Evolutionary conservation across 2,329 filamentous ascomycete species (phyloP).

Genomic region (Intubia oerlemansii): DNA sequence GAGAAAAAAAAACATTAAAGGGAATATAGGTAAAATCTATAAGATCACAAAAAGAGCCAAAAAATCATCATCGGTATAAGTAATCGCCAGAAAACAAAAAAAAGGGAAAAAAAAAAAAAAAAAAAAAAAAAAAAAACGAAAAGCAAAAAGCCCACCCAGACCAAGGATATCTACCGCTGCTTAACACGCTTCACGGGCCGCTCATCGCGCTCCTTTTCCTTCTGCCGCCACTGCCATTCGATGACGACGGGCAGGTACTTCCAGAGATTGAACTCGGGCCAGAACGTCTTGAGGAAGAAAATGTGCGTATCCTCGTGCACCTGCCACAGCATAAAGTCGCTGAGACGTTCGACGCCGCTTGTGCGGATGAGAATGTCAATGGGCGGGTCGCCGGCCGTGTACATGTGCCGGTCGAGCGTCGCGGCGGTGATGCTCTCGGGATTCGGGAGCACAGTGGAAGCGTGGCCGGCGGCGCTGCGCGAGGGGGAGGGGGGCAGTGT

Average conservation of each 20-base stretch:
- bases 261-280: slow-evolving; percentile 92
- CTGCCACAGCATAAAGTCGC: slow-evolving; percentile 98
- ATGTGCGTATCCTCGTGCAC: slow-evolving; percentile 84
- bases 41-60: too few relatives aligned
- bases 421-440: slow-evolving; percentile 73
- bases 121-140: too few relatives aligned
- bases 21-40: too few relatives aligned
- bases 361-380: slow-evolving; percentile 82
- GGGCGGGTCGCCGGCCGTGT: slow-evolving; percentile 68
- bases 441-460: slow-evolving; percentile 32
- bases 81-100: too few relatives aligned
- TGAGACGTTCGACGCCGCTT: slow-evolving; percentile 77
- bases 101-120: too few relatives aligned
- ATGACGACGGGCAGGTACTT: slow-evolving; percentile 80
- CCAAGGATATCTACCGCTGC: too few relatives aligned
- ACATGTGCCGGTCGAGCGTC: slow-evolving; percentile 68
- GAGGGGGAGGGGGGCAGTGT: slow-evolving; percentile 30
- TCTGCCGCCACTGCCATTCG: slow-evolving; percentile 61
- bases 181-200: too few relatives aligned
- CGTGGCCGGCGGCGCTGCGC: slow-evolving; percentile 13
- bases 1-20: too few relatives aligned
- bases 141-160: too few relatives aligned
- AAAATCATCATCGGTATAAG: too few relatives aligned
- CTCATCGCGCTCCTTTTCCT: slow-evolving; percentile 31
- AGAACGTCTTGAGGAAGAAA: slow-evolving; percentile 77